Conservation (phyloP, 805 yeast species). For the Suhomyces xylopsoci region DNA sequence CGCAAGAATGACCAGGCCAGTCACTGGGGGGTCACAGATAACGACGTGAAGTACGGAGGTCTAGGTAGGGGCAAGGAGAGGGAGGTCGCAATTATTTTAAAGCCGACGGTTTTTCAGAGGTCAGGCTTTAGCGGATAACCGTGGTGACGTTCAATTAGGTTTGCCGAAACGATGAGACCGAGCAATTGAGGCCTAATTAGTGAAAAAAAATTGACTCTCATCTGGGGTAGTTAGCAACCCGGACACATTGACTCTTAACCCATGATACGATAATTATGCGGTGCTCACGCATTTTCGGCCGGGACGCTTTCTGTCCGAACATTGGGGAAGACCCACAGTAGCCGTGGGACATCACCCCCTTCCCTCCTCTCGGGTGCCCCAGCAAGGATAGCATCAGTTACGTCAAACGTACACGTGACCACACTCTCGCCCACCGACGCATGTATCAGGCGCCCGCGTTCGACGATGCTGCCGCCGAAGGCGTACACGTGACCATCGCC, state of each 20-base stretch:
- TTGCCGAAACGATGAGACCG: background rate
- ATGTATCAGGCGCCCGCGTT: background rate
- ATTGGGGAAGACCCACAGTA: background rate
- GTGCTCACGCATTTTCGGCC: background rate
- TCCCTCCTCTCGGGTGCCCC: background rate
- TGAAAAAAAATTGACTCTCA: background rate
- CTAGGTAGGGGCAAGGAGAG: background rate
- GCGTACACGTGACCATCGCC: constrained; percentile 6
- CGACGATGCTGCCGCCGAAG: background rate
- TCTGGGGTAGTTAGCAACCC: background rate
- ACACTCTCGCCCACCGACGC: background rate
- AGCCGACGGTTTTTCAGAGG: background rate
- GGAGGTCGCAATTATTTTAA: background rate
- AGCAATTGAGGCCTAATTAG: background rate
- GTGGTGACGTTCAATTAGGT: background rate
- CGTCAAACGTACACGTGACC: background rate
- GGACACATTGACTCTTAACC: background rate
- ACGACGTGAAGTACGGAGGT: background rate
- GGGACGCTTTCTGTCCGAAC: background rate
- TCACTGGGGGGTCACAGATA: background rate
- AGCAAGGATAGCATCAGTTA: background rate
- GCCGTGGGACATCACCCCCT: background rate
- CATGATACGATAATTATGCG: background rate
- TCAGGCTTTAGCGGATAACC: background rate
- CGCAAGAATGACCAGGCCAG: background rate